Evolutionary conservation across 148 eudicot genomes (phyloP).

Genomic region (Pouteria glomerata): DNA sequence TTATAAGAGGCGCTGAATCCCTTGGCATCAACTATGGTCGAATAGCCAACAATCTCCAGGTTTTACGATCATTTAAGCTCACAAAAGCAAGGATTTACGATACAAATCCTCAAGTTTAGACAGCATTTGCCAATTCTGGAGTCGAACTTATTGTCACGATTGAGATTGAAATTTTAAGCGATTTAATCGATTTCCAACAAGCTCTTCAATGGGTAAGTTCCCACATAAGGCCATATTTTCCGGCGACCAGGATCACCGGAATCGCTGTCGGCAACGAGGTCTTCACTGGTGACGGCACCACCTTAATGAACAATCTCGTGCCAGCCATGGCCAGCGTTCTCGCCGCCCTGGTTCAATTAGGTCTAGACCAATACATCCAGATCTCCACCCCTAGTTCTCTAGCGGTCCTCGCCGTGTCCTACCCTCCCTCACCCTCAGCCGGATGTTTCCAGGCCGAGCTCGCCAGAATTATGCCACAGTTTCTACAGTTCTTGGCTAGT

Average conservation of each 20-base stretch:
- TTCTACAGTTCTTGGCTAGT: constrained; percentile 36
- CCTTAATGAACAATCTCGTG: constrained; percentile 37
- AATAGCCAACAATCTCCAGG: constrained; percentile 46
- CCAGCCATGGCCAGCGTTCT: constrained; percentile 68
- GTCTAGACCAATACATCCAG: constrained; percentile 37
- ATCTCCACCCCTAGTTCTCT: constrained; percentile 63
- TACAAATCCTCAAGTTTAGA: constrained; percentile 56
- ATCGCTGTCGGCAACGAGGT: constrained; percentile 82
- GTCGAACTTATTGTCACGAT: constrained; percentile 63
- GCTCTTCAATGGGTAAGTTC: constrained; percentile 63
- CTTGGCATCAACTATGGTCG: constrained; percentile 80
- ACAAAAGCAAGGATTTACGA: constrained; percentile 67
- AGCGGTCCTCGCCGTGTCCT: constrained; percentile 50
- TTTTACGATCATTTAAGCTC: constrained; percentile 38
- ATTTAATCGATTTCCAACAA: constrained; percentile 38
- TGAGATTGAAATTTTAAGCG: constrained; percentile 46
- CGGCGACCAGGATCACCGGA: constrained; percentile 68
- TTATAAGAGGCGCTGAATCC: constrained; percentile 25
- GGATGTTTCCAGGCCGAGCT: constrained; percentile 51
- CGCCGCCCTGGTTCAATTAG: constrained; percentile 37
- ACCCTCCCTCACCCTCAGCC: constrained; percentile 81
- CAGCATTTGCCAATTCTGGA: constrained; percentile 55
- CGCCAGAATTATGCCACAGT: constrained; percentile 40
- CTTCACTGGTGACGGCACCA: constrained; percentile 50
- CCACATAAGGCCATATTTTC: constrained; percentile 53